Conservation (phyloP, 345 rosid genomes). For the Viola odorata region DNA sequence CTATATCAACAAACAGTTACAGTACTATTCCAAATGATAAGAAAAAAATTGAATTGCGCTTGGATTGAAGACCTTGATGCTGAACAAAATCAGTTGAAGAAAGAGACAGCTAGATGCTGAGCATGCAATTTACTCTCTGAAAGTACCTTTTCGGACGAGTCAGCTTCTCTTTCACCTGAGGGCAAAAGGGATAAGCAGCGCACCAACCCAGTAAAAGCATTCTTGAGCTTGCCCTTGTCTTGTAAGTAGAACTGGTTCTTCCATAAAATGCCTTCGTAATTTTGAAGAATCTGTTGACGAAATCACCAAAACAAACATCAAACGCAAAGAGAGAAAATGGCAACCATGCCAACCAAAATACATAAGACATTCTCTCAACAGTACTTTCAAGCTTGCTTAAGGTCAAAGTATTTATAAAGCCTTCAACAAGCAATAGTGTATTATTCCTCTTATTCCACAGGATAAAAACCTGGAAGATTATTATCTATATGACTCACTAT, state of each 20-base stretch:
- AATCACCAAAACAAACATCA: constrained; percentile 13
- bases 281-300: constrained; percentile 60
- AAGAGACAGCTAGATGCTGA: neutral
- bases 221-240: constrained; percentile 66
- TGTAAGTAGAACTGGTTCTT: constrained; percentile 57
- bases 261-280: constrained; percentile 61
- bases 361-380: neutral
- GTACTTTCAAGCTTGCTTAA: neutral
- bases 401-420: too few relatives aligned
- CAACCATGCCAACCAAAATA: neutral
- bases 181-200: constrained; percentile 70
- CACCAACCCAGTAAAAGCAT: constrained; percentile 60
- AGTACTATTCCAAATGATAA: neutral
- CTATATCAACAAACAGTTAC: neutral
- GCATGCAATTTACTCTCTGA: constrained; percentile 1
- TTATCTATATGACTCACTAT: too few relatives aligned
- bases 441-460: too few relatives aligned
- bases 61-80: too few relatives aligned
- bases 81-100: neutral
- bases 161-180: constrained; percentile 30
- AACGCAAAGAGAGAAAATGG: neutral
- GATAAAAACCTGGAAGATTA: too few relatives aligned
- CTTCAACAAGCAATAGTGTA: too few relatives aligned
- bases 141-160: constrained; percentile 41
- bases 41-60: neutral